These are phyloP conservation scores for Salvia rosmarinus DNA, from an alignment of 257 asterid genomes.

Conservation along the genomic window DNA sequence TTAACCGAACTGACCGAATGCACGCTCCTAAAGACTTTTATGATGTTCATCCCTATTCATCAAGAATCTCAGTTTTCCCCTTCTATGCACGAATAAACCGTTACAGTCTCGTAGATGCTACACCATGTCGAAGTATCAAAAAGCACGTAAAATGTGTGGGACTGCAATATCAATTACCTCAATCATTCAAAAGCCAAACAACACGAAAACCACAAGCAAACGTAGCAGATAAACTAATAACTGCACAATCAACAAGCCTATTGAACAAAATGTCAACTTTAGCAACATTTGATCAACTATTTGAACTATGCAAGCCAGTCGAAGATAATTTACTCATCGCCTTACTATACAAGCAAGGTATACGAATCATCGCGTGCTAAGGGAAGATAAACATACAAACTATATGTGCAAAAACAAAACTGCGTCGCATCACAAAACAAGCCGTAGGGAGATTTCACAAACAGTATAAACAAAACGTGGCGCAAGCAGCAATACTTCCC, in stretches of 20 bases:
- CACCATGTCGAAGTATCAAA: no score
- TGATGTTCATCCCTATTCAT: no score
- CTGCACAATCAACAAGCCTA: no score
- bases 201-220: no score
- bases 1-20: no score
- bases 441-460: constrained; percentile 40
- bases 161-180: neutral
- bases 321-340: neutral
- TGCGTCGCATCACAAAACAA: constrained; percentile 6
- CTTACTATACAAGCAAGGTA: constrained; percentile 12
- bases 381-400: neutral
- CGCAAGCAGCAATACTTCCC: constrained; percentile 71
- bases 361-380: neutral
- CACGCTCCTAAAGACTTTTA: no score
- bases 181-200: no score
- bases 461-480: constrained; percentile 67
- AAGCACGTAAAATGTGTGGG: no score
- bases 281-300: neutral
- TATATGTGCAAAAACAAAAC: constrained; percentile 37
- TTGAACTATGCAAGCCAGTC: neutral
- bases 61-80: no score
- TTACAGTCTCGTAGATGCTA: no score
- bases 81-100: no score
- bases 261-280: neutral
- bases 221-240: no score